Evolutionary conservation across 805 yeast species (phyloP), one percentile per base, ranked within the genome.

Genomic region (Yarrowia divulgata): DNA sequence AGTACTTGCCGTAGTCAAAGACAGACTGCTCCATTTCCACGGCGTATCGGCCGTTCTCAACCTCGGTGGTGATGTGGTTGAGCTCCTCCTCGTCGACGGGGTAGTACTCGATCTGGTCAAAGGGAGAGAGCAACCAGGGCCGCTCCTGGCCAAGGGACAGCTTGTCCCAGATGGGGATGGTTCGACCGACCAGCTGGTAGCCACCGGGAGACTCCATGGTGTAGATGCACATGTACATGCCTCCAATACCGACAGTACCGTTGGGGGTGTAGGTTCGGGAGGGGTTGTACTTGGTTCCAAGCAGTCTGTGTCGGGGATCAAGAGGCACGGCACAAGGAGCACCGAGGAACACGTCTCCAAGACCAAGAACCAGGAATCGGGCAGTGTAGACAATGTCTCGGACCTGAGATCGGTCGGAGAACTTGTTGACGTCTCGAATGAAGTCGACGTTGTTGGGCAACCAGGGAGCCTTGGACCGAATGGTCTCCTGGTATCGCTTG

Each of bases 131-230:
- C 75, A 95, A 82, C 98, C 98, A 95, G 69, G 98, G 98, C 70
- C 88, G 81, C 8, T 83, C 83, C 32, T 82, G 79, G 50, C 93
- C 95, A 72, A 95, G 82, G 40, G 91, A 85, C 74, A 94, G 84
- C 81, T 92, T 93, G 78, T 94, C 99, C 99, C 99, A 94, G 74
- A 94, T 93, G 68, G 98, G 98, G 73, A 95, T 88, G 12, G 99
- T 94, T 77, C 98, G 87, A 69, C 98, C 99, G 71, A 93, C 94
- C 74, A 94, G 85, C 81, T 94, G 98, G 80, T 94, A 94, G 42
- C 99, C 99, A 81, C 99, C 99, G 58, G 99, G 99, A 35, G 97
- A 92, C 73, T 92, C 96, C 94, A 94, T 93, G 40, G 98, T 92
- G 80, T 94, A 94, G 74, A 94, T 93, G 82, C 98, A 94, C 98